A percentile compares a stretch with the other conserved stretches of the same genome.
These are phyloP conservation scores for Exserohilum rostratum DNA, from an alignment of 2,329 filamentous ascomycete species.

Conservation along the genomic window DNA sequence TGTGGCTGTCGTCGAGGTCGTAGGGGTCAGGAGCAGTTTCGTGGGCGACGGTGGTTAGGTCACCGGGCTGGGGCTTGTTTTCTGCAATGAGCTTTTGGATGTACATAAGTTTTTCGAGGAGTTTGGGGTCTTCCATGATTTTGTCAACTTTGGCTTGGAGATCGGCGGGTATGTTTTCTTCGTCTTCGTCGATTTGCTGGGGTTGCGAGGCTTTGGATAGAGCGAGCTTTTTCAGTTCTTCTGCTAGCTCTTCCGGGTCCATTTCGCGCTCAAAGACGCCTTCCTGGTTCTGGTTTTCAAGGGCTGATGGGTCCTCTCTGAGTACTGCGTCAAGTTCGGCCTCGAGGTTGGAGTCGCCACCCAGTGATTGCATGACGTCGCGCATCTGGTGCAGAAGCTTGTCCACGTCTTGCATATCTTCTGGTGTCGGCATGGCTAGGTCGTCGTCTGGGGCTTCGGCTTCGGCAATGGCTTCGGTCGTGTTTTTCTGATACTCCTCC, in stretches of 20 bases:
- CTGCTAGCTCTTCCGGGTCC: constrained; percentile 28
- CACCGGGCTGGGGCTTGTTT: constrained; percentile 11
- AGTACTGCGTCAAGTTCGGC: constrained; percentile 30
- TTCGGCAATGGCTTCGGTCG: constrained; percentile 18
- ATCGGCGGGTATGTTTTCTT: constrained; percentile 35
- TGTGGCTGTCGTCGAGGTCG: constrained; percentile 30
- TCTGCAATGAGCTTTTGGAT: constrained; percentile 36
- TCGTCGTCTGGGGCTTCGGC: constrained; percentile 12
- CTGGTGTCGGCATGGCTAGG: constrained; percentile 9
- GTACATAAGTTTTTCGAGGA: constrained; percentile 42
- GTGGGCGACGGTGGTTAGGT: constrained; percentile 25
- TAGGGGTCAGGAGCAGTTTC: constrained; percentile 39
- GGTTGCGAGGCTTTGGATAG: constrained; percentile 12
- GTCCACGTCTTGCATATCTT: constrained; percentile 29
- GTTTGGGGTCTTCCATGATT: constrained; percentile 42
- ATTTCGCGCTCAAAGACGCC: constrained; percentile 26
- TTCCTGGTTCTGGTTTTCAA: constrained; percentile 16
- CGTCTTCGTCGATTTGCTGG: constrained; percentile 13
- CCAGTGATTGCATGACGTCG: constrained; percentile 33
- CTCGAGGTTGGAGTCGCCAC: constrained; percentile 25
- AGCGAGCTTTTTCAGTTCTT: constrained; percentile 30
- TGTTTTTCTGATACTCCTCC: constrained; percentile 15
- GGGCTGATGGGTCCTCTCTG: constrained; percentile 21
- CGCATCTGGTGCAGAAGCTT: constrained; percentile 34
- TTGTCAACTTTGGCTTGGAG: constrained; percentile 42